phyloP scores from a whole-genome alignment of 1,284 basidiomycete species.

The Puccinia polysora region DNA sequence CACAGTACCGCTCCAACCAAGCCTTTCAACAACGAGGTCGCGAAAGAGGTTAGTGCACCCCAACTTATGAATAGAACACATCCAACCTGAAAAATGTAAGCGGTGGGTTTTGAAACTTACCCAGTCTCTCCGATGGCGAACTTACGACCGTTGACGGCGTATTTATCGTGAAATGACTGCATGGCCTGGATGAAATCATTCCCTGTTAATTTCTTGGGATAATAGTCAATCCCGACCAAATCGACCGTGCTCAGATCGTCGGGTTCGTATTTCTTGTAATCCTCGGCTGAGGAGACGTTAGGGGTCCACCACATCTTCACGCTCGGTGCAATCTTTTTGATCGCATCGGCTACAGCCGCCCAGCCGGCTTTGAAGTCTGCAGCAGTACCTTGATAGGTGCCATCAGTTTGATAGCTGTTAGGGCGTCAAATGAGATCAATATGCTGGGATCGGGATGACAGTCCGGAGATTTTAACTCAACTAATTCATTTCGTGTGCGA shows the following conservation, averaged over 20 bases:
- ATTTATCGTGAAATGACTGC: constrained; percentile 54
- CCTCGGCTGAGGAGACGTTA: constrained; percentile 47
- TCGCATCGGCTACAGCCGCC: constrained; percentile 51
- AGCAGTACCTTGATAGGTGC: constrained; percentile 50
- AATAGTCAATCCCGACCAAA: constrained; percentile 52
- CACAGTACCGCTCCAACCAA: constrained; percentile 46
- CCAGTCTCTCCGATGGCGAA: constrained; percentile 54
- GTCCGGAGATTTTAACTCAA: constrained; percentile 44
- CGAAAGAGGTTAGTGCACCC: background rate
- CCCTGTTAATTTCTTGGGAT: constrained; percentile 47
- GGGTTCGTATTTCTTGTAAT: constrained; percentile 51
- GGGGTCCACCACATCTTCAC: constrained; percentile 52
- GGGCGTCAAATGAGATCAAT: constrained; percentile 34
- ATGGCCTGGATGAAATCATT: constrained; percentile 49
- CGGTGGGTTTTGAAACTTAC: constrained; percentile 42
- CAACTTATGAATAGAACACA: background rate
- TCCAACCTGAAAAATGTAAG: constrained; percentile 39
- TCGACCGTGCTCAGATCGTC: constrained; percentile 50
- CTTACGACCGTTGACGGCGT: constrained; percentile 46
- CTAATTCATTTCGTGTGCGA: constrained; percentile 52
- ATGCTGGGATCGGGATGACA: background rate
- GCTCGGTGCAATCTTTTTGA: constrained; percentile 49
- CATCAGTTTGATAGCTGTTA: constrained; percentile 45
- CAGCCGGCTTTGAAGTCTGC: constrained; percentile 53
- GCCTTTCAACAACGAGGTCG: constrained; percentile 28